These are phyloP conservation scores for Dendrobium huoshanense DNA, from an alignment of 106 monocot species.

Conservation along the genomic window DNA sequence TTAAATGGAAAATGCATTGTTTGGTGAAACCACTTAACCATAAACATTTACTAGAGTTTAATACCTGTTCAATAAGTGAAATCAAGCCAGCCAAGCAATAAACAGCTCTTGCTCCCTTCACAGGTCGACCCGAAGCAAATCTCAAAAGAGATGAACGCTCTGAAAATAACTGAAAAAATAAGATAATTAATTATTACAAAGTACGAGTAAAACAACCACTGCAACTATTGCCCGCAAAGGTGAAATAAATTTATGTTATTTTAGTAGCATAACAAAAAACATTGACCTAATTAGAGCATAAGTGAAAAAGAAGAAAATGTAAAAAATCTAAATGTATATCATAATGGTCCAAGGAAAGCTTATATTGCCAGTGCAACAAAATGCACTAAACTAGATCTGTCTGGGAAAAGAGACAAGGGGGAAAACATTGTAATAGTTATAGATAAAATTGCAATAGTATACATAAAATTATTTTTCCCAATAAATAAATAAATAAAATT, in stretches of 20 bases:
- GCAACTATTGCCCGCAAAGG: neutral
- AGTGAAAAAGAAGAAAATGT: neutral
- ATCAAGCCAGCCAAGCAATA: slow-evolving; percentile 84
- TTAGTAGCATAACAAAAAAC: neutral
- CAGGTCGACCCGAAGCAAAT: slow-evolving; percentile 20
- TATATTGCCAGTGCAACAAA: neutral
- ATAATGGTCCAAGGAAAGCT: neutral
- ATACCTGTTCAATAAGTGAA: slow-evolving; percentile 92
- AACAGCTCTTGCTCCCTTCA: slow-evolving; percentile 53
- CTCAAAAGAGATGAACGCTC: slow-evolving; percentile 46
- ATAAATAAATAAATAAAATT: neutral
- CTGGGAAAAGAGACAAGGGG: neutral
- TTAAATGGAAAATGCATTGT: neutral
- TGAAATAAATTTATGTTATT: neutral
- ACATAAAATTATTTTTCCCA: neutral
- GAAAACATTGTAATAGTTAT: neutral
- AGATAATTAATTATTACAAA: neutral
- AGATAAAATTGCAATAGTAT: neutral
- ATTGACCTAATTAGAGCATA: neutral
- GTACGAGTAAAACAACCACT: neutral
- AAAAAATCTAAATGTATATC: neutral
- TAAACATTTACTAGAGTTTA: neutral
- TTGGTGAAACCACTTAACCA: neutral
- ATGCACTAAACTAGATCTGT: neutral
- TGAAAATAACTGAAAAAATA: slow-evolving; percentile 60